Evolutionary conservation across 371 early-diverging fungal species (phyloP).

Genomic region (Mortierella sp.): DNA sequence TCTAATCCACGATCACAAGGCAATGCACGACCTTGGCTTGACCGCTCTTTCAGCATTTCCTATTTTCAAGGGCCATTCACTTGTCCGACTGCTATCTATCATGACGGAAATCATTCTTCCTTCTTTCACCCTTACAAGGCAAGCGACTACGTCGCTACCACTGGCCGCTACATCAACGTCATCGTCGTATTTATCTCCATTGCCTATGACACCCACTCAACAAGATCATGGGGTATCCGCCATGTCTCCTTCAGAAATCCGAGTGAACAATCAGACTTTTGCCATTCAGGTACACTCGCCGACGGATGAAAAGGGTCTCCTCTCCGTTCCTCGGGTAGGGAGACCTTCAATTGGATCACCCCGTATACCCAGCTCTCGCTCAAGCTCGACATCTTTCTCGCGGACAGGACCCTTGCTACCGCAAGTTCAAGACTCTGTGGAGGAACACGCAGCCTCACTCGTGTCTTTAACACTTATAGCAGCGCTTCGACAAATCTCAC

Average conservation of each 20-base stretch:
- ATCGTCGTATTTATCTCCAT: neutral
- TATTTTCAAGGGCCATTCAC: slow-evolving; percentile 34
- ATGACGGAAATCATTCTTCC: slow-evolving; percentile 41
- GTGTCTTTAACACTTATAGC: slow-evolving; percentile 33
- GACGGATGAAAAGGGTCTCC: slow-evolving; percentile 42
- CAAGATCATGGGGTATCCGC: slow-evolving; percentile 11
- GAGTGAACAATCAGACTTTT: slow-evolving; percentile 51
- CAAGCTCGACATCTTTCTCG: slow-evolving; percentile 27
- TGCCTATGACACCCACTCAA: slow-evolving; percentile 5
- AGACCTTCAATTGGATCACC: slow-evolving; percentile 23
- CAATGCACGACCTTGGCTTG: slow-evolving; percentile 48
- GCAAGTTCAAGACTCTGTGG: slow-evolving; percentile 35
- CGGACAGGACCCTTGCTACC: slow-evolving; percentile 7
- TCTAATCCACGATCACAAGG: slow-evolving; percentile 40
- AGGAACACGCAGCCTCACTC: slow-evolving; percentile 36
- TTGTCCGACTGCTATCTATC: slow-evolving; percentile 38
- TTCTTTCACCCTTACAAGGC: slow-evolving; percentile 39
- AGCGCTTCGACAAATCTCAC: slow-evolving; percentile 34
- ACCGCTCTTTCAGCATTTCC: slow-evolving; percentile 41
- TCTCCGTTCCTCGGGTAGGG: slow-evolving; percentile 20
- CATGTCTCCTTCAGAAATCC: slow-evolving; percentile 41
- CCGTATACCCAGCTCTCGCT: slow-evolving; percentile 18
- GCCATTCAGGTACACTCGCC: slow-evolving; percentile 53
- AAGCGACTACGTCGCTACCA: neutral
- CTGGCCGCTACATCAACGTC: neutral